Evolutionary conservation across 2,329 filamentous ascomycete species (phyloP), one percentile per base, ranked within the genome.

Genomic region (Aspergillus sclerotialis): DNA sequence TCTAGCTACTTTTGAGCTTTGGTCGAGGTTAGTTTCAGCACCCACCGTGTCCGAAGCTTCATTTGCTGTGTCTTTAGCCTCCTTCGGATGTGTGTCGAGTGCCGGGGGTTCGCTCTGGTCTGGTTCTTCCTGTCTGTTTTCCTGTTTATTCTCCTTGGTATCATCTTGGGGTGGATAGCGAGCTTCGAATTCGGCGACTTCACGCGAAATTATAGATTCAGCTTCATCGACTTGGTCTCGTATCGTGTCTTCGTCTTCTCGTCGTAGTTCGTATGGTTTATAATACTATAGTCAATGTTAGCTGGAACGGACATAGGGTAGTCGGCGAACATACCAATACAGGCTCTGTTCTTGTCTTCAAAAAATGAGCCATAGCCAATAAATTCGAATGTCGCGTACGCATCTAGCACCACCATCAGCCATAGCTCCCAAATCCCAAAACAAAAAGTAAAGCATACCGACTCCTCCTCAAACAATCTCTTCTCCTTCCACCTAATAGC

Each of bases 261-360:
- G 58, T 19, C 76, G 78, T 36, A 84, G 69, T 48, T 87, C 79
- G 82, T 84, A 93, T 1, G 90, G 90, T 29, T 82, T 80, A 60
- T 92, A 95, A 59, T 83, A 90, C 87, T 94, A 21, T 10, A n/a
- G n/a, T n/a, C n/a, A n/a, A n/a, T n/a, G n/a, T n/a, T n/a, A n/a
- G n/a, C n/a, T n/a, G n/a, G n/a, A n/a, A n/a, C n/a, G n/a, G n/a
- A n/a, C n/a, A n/a, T n/a, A n/a, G n/a, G n/a, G n/a, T n/a, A n/a
- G n/a, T n/a, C n/a, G n/a, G n/a, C n/a, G 18, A 30, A 70, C 83
- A 55, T 70, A 94, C 88, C 52, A 95, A 67, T 44, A 67, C 74
- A 3, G 90, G 90, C 48, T 80, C 70, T 25, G 80, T 67, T 46
- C 67, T 78, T 4, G 90, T 95, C 44, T 72, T 70, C 31, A 95